Evolutionary conservation across 2,329 filamentous ascomycete species (phyloP).

Genomic region (Allantophomopsis lycopodina): DNA sequence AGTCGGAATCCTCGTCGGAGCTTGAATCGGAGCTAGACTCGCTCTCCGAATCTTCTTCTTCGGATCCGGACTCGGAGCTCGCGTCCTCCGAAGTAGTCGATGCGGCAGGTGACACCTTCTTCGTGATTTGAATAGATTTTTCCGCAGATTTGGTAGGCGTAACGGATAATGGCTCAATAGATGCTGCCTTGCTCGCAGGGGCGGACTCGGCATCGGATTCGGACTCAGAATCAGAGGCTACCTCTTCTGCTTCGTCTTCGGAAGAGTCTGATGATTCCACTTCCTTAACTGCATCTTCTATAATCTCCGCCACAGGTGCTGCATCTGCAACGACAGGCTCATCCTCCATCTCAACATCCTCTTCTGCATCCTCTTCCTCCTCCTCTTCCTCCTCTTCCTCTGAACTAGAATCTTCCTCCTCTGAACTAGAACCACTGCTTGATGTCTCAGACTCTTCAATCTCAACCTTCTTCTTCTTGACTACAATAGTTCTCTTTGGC

Average conservation of each 20-base stretch:
- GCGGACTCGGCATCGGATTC: slow-evolving; percentile 3
- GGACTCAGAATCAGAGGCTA: neutral
- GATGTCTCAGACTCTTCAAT: slow-evolving; percentile 2
- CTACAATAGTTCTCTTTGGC: slow-evolving; percentile 3
- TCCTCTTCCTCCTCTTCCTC: slow-evolving; percentile 8
- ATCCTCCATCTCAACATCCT: neutral
- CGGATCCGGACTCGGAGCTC: neutral
- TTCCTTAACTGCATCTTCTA: too few species aligned
- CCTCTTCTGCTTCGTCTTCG: slow-evolving; percentile 2
- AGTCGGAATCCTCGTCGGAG: neutral
- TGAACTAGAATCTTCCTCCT: slow-evolving; percentile 10
- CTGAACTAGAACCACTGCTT: slow-evolving; percentile 1
- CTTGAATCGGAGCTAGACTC: neutral
- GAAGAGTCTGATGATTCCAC: slow-evolving; percentile 1
- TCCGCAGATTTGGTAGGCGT: too few species aligned
- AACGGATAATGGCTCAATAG: too few species aligned
- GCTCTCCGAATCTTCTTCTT: slow-evolving; percentile 2
- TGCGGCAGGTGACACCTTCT: too few species aligned
- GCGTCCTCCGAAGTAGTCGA: neutral
- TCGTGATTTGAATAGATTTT: too few species aligned
- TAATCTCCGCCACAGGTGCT: too few species aligned
- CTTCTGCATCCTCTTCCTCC: slow-evolving; percentile 1
- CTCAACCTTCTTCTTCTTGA: slow-evolving; percentile 4
- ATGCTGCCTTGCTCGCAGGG: too few species aligned
- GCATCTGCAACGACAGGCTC: neutral